Base-by-base conservation (phyloP, 75 land plant species). In the Selaginella tamariscina region DNA sequence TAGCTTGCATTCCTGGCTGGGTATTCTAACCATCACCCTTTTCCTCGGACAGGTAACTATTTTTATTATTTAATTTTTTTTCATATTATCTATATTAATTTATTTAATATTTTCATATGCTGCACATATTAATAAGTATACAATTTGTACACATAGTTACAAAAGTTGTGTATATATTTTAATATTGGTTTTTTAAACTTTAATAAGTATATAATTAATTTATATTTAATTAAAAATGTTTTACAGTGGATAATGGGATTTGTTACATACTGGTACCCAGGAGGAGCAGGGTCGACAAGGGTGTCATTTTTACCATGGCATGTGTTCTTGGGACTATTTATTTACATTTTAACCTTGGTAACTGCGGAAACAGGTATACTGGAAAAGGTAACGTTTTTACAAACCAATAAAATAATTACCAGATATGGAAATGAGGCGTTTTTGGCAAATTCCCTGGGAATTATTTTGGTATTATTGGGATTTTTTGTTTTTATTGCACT, bases 1-100 rank as follows among this genome's bases (percentile, higher is more conserved):
- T 69, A 84, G 83, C 44, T 63, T 86, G 65, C 89, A 84, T 80
- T 87, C 90, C 22, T 87, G 90, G 90, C 81, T 87, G 79, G 90
- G 90, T 24, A 56, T 87, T 55, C 1, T 68, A 27, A 82, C 80
- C 30, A 24, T 80, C 32, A 33, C 33, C 63, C 54, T 87, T 62
- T 87, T 87, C 63, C 75, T 67, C 9, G 31, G 78, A 24, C 89
- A 86, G 89, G 89, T 86, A 39, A 5, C 5, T 15, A 39, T 39
- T 5, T 39, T 15, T 39, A 5, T 39, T 15, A 15, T 39, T 39
- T 15, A 5, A 5, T 15, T 15, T 39, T 15, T 5, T 39, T 39
- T 39, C 15, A 5, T 39, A 39, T 5, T 15, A 5, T 39, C 49
- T 39, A 5, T 5, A 5, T 39, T 39, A 15, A 15, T 5, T 39